Evolutionary conservation across 2,329 filamentous ascomycete genomes (phyloP), one percentile per base, ranked within the genome.

Genomic region (Pseudocercospora vitis): DNA sequence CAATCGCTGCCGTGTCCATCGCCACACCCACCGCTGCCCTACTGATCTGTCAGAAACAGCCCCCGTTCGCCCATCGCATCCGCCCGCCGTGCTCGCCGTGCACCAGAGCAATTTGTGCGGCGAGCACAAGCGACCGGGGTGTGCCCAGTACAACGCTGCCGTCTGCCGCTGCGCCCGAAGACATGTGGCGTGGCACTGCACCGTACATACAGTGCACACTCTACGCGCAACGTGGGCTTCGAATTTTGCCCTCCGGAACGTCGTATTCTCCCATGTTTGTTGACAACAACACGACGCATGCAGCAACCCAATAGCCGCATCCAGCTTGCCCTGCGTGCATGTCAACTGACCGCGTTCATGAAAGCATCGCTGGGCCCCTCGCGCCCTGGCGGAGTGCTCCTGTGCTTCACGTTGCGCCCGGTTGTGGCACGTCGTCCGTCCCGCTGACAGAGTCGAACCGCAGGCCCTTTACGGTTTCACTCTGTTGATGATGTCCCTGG

Each of bases 341-440:
- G 26, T 7, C 11, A 14, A 18, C n/a, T n/a, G n/a, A n/a, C n/a
- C n/a, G n/a, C n/a, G n/a, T n/a, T n/a, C n/a, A n/a, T n/a, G n/a
- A n/a, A n/a, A n/a, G n/a, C n/a, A n/a, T n/a, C n/a, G n/a, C n/a
- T n/a, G n/a, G n/a, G n/a, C n/a, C n/a, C n/a, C n/a, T n/a, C n/a
- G n/a, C n/a, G n/a, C n/a, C n/a, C 35, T 5, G 18, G 35, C n/a
- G 37, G 37, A 42, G 37, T 19, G 29, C n/a, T 14, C 24, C 24
- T 12, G n/a, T 28, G 42, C 26, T 45, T 26, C 47, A 49, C 47
- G 47, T 49, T 49, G 47, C 47, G 32, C 19, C 23, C 45, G 46
- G 16, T 35, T 35, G 46, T 48, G 46, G 19, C 23, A 37, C 46
- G 14, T 29, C 26, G 8, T 32, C 31, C 35, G 19, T 26, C 26